These are phyloP conservation scores for Fusarium beomiforme DNA, from an alignment of 2,329 filamentous ascomycete genomes.

Conservation along the genomic window DNA sequence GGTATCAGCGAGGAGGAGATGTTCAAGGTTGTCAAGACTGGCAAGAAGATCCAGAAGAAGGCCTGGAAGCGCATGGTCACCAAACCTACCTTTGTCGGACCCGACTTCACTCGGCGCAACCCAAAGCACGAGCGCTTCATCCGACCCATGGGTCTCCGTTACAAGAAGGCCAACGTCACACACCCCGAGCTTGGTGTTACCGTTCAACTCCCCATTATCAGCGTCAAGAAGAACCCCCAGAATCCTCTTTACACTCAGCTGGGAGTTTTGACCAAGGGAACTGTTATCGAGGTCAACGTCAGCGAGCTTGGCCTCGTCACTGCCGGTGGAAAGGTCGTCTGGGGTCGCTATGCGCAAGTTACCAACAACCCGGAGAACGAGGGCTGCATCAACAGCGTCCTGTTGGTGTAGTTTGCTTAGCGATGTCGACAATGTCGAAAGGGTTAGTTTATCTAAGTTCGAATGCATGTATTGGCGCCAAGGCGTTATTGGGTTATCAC, in stretches of 20 bases:
- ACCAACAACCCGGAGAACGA: constrained; percentile 60
- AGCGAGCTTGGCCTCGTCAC: constrained; percentile 91
- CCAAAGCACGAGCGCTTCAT: constrained; percentile 77
- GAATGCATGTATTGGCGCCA: constrained; percentile 44
- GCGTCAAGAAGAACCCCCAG: constrained; percentile 75
- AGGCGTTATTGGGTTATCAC: constrained; percentile 40
- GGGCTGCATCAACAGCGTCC: constrained; percentile 48
- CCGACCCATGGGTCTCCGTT: constrained; percentile 60
- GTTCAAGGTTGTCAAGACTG: constrained; percentile 96
- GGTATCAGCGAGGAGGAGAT: constrained; percentile 95
- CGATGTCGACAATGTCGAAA: constrained; percentile 10
- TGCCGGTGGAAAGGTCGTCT: constrained; percentile 90
- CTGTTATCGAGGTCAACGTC: constrained; percentile 87
- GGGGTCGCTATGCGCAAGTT: constrained; percentile 78
- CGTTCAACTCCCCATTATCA: constrained; percentile 83
- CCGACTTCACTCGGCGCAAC: constrained; percentile 87
- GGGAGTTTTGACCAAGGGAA: constrained; percentile 88
- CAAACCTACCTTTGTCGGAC: constrained; percentile 79
- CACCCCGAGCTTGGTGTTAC: constrained; percentile 87
- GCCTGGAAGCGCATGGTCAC: constrained; percentile 76
- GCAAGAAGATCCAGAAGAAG: constrained; percentile 93
- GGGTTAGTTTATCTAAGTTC: constrained; percentile 33
- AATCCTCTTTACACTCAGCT: constrained; percentile 93
- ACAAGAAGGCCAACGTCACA: constrained; percentile 65
- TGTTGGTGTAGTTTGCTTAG: constrained; percentile 37